Evolutionary conservation across 2,329 filamentous ascomycete genomes (phyloP).

Genomic region (Emmonsiellopsis sp.): DNA sequence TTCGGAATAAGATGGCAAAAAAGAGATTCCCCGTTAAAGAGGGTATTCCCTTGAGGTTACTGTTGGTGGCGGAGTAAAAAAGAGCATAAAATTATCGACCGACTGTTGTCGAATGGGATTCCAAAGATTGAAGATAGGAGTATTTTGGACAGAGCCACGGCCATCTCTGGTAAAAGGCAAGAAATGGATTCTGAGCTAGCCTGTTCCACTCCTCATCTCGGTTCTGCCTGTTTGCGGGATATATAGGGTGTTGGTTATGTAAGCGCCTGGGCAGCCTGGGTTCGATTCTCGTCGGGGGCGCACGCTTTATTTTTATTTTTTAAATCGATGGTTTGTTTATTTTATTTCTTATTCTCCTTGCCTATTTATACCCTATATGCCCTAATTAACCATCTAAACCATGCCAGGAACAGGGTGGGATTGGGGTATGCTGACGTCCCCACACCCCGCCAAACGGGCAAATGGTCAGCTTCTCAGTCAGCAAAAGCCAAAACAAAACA

Average conservation of each 20-base stretch:
- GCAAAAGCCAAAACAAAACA: too few relatives aligned
- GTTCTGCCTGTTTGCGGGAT: conserved; percentile 2
- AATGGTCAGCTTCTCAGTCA: too few relatives aligned
- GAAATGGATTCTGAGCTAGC: conserved; percentile 63
- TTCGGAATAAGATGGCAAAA: too few relatives aligned
- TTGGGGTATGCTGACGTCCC: neutral
- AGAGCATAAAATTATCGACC: conserved; percentile 32
- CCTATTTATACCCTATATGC: neutral
- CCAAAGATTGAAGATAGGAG: conserved; percentile 54
- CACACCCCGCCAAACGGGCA: too few relatives aligned
- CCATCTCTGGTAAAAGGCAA: conserved; percentile 76
- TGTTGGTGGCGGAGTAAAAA: conserved; percentile 20
- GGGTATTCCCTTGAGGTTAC: too few relatives aligned
- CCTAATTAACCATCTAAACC: conserved; percentile 12
- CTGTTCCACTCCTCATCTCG: conserved; percentile 54
- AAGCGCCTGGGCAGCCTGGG: neutral
- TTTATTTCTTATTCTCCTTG: conserved; percentile 2
- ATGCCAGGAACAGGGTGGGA: neutral
- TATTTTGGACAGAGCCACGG: conserved; percentile 55
- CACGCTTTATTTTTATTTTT: neutral
- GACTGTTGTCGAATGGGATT: conserved; percentile 37
- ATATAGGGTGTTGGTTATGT: neutral
- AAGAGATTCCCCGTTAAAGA: too few relatives aligned
- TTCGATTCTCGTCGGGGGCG: conserved; percentile 21
- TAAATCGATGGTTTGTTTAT: conserved; percentile 5